phyloP scores from a whole-genome alignment of 495 filamentous ascomycete genomes.

The Neurospora sp. region DNA sequence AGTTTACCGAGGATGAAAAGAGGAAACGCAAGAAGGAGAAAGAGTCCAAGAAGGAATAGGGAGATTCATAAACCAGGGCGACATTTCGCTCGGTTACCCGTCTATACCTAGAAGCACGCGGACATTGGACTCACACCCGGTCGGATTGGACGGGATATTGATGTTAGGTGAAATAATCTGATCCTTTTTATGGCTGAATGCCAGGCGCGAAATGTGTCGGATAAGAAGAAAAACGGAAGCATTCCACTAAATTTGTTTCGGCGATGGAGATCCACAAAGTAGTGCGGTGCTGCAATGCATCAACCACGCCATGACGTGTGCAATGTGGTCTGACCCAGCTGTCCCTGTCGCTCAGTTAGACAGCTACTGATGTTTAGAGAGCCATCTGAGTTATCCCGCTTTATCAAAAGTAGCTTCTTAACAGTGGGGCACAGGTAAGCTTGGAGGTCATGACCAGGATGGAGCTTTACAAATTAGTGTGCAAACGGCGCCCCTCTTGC shows the following conservation, averaged over 20 bases:
- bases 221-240: background rate
- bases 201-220: background rate
- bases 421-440: background rate
- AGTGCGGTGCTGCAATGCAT: background rate
- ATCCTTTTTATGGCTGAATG: background rate
- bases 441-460: background rate
- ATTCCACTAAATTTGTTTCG: background rate
- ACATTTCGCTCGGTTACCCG: background rate
- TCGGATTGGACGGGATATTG: background rate
- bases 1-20: conserved; percentile 37
- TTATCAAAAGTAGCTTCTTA: background rate
- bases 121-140: background rate
- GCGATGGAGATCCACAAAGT: background rate
- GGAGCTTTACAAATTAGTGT: background rate
- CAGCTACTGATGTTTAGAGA: background rate
- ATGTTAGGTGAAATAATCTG: background rate
- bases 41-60: background rate
- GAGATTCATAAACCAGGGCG: background rate
- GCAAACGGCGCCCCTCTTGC: background rate
- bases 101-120: background rate
- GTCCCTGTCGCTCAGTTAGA: background rate
- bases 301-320: background rate
- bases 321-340: background rate
- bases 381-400: too few species aligned
- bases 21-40: conserved; percentile 24